A percentile compares a stretch with the other conserved stretches of the same genome.
Evolutionary conservation across 805 yeast genomes (phyloP).

Genomic region (Pichia californica): DNA sequence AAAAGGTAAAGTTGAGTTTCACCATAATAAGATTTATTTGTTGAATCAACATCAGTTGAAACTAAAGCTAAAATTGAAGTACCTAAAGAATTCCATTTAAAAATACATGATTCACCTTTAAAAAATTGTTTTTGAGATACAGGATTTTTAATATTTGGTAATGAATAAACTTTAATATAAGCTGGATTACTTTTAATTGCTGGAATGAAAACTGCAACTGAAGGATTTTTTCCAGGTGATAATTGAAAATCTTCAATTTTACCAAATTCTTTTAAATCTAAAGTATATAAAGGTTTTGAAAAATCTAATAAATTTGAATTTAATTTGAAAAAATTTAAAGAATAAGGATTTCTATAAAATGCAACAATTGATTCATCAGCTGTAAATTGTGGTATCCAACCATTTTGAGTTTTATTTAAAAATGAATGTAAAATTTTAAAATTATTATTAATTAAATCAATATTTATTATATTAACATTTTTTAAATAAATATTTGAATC

Average conservation of each 20-base stretch:
- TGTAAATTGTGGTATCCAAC: conserved; percentile 91
- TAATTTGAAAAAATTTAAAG: conserved; percentile 60
- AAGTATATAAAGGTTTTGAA: conserved; percentile 50
- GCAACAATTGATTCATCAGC: conserved; percentile 70
- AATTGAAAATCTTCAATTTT: conserved; percentile 45
- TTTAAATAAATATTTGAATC: conserved; percentile 70
- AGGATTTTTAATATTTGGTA: conserved; percentile 70
- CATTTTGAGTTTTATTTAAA: conserved; percentile 75
- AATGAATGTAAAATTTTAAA: conserved; percentile 38
- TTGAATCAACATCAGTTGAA: conserved; percentile 90
- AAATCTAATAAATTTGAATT: conserved; percentile 31
- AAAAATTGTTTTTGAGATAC: conserved; percentile 83
- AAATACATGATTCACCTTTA: conserved; percentile 89
- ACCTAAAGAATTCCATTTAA: conserved; percentile 92
- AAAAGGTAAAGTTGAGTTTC: conserved; percentile 87
- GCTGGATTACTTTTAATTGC: conserved; percentile 89
- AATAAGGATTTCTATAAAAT: conserved; percentile 43
- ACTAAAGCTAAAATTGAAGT: conserved; percentile 91
- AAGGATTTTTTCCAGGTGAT: conserved; percentile 85
- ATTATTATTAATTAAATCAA: conserved; percentile 25
- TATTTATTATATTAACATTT: conserved; percentile 73
- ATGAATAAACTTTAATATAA: conserved; percentile 71
- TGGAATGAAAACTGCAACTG: conserved; percentile 86
- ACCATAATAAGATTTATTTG: conserved; percentile 93
- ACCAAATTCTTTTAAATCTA: conserved; percentile 49